Base-by-base conservation (phyloP, 1,284 basidiomycete species). In the Puccinia sorghi region DNA sequence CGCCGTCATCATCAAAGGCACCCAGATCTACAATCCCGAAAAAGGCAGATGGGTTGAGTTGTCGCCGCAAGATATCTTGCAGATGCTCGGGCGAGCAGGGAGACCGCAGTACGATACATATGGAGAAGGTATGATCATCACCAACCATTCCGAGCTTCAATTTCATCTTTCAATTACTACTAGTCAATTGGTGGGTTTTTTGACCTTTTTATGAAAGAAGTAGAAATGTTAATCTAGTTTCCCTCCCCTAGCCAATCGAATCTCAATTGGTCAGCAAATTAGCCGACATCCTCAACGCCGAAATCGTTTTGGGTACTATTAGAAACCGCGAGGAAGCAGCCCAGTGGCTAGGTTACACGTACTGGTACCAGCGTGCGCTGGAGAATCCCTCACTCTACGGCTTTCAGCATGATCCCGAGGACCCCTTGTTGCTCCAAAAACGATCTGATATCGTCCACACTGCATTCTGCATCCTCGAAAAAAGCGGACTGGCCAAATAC, bases 1-100 rank as follows among this genome's bases (percentile, higher is more conserved):
- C 83, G 93, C 94, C 3, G 96, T 98, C 85, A 95, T 99, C 86
- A 98, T 99, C 88, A 99, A 99, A 85, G 97, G 97, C 48, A 99
- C 97, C 0, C 96, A 99, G 86, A 95, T 99, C 81, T 99, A 99
- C 87, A 97, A 97, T 84, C 97, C 97, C 0, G 95, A 97, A 85
- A 97, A 99, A 86, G 97, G 97, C 27, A 90, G 93, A 9, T 99
- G 96, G 97, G 91, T 92, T 9, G 97, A 99, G 85, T 86, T 99
- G 13, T 97, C 94, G 0, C 91, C 93, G 0, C 96, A 99, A 85
- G 97, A 99, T 83, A 94, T 98, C 8, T 87, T 99, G 6, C 97
- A 99, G 86, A 99, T 99, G 97, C 90, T 99, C 6, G 97, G 97
- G 72, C 91, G 96, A 84, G 97, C 97, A 8, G 97, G 97, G 84